A percentile compares a stretch with the other conserved stretches of the same genome.
Conservation (phyloP, 1,284 basidiomycete species). For the Ceratobasidium sp. region DNA sequence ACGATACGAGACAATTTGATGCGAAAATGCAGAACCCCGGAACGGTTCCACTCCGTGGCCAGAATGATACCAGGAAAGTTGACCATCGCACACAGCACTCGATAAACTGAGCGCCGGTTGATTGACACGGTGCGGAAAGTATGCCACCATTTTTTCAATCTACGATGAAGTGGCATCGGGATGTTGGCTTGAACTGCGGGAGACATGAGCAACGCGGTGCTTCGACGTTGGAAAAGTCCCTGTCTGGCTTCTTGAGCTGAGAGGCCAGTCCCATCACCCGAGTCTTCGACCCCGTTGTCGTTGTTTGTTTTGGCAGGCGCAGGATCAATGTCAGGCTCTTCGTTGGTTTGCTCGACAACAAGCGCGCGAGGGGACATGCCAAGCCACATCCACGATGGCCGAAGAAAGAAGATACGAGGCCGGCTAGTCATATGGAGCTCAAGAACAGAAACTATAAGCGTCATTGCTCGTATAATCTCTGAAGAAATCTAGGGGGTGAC, state of each 20-base stretch:
- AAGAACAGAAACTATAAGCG: slow-evolving; percentile 53
- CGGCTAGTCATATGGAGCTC: slow-evolving; percentile 49
- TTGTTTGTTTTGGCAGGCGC: neutral
- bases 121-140: neutral
- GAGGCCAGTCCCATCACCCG: neutral
- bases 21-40: slow-evolving; percentile 20
- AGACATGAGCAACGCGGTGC: slow-evolving; percentile 17
- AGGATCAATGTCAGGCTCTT: slow-evolving; percentile 18
- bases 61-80: neutral
- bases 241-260: slow-evolving; percentile 34
- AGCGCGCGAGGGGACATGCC: slow-evolving; percentile 57
- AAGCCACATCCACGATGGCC: slow-evolving; percentile 60
- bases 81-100: neutral
- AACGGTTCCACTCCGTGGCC: slow-evolving; percentile 11
- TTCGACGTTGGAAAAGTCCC: slow-evolving; percentile 28
- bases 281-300: neutral
- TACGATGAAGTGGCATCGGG: slow-evolving; percentile 1
- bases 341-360: slow-evolving; percentile 28
- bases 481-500: slow-evolving; percentile 15
- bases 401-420: slow-evolving; percentile 60
- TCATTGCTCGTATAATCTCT: slow-evolving; percentile 31
- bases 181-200: slow-evolving; percentile 16
- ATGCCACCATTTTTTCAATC: neutral
- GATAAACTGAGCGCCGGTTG: neutral
- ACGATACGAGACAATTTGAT: slow-evolving; percentile 14